Evolutionary conservation across 75 land plant species (phyloP).

Genomic region (Cunninghamia lanceolata): DNA sequence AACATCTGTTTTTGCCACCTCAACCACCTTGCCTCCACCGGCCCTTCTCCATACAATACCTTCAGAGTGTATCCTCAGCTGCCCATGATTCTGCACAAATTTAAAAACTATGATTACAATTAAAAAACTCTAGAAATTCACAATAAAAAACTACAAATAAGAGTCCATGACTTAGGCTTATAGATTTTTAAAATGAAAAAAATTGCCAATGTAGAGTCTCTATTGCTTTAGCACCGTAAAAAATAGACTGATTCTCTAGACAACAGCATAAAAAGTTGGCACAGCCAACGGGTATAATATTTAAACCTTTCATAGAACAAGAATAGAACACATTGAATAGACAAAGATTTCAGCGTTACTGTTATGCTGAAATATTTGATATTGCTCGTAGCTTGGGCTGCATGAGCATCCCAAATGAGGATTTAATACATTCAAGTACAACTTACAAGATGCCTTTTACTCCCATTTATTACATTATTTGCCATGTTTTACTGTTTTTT

Average conservation of each 20-base stretch:
- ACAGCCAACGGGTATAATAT: background rate
- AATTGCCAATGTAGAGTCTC: background rate
- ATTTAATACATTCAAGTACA: background rate
- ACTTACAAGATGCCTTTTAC: too few species aligned
- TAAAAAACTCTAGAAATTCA: background rate
- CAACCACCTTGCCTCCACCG: constrained; percentile 76
- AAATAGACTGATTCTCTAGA: background rate
- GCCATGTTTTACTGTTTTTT: background rate
- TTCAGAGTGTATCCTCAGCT: constrained; percentile 50
- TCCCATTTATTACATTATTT: too few species aligned
- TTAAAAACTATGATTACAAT: background rate
- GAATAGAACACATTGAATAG: background rate
- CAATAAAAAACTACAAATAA: background rate
- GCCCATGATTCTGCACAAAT: constrained; percentile 64
- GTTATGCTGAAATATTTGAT: background rate
- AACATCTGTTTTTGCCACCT: constrained; percentile 64
- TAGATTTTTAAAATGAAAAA: background rate
- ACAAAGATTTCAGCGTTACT: background rate
- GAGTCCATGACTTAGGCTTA: background rate
- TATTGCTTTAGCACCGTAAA: background rate
- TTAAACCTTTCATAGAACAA: background rate
- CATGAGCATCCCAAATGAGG: background rate
- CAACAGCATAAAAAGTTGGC: background rate
- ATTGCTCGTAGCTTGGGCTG: background rate
- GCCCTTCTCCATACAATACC: constrained; percentile 70